phyloP scores from a whole-genome alignment of 306 rosid genomes.

The Comarum palustre region DNA sequence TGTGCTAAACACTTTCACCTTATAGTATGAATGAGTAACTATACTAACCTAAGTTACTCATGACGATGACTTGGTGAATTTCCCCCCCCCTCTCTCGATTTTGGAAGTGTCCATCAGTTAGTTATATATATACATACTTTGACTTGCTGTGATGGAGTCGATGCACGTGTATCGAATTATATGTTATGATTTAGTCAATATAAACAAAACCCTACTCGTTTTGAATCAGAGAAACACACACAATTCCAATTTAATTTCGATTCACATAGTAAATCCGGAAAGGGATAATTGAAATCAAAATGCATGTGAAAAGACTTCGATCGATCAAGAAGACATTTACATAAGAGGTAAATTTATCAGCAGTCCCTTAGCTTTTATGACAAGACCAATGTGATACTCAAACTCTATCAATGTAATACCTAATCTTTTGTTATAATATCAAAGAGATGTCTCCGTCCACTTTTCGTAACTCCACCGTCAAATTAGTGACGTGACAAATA shows the following conservation, averaged over 20 bases:
- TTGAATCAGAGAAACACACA: constrained; percentile 39
- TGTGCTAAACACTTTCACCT: too few relatives aligned
- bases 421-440: too few relatives aligned
- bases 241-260: constrained; percentile 27
- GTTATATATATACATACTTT: background rate
- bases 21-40: background rate
- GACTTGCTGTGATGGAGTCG: constrained; percentile 31
- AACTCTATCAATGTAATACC: too few relatives aligned
- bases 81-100: background rate
- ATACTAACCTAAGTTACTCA: background rate
- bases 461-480: too few relatives aligned
- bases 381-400: too few relatives aligned
- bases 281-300: constrained; percentile 2
- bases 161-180: constrained; percentile 52
- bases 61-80: background rate
- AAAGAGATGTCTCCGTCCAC: too few relatives aligned
- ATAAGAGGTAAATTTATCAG: too few relatives aligned
- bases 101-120: too few relatives aligned
- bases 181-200: constrained; percentile 26
- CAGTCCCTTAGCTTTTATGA: too few relatives aligned
- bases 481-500: too few relatives aligned
- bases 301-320: constrained; percentile 24
- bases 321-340: background rate
- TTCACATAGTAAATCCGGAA: constrained; percentile 39
- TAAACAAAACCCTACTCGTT: constrained; percentile 45